phyloP scores from a whole-genome alignment of 495 filamentous ascomycete genomes.

The Chaetomium fimeti region DNA sequence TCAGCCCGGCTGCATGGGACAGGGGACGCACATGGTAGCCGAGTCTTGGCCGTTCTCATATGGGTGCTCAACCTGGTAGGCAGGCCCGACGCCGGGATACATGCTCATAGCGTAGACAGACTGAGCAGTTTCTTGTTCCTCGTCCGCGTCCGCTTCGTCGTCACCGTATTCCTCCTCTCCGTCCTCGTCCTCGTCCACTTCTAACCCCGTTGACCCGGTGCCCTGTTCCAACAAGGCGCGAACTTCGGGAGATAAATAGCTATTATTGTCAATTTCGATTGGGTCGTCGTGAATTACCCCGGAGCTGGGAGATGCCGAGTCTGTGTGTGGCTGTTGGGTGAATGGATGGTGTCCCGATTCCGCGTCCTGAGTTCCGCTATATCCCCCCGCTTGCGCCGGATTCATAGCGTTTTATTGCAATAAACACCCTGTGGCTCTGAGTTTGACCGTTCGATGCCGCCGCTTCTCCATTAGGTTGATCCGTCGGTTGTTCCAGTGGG shows the following conservation, averaged over 20 bases:
- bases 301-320: background rate
- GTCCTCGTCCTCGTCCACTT: constrained; percentile 16
- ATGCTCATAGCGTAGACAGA: constrained; percentile 36
- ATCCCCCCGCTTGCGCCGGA: constrained; percentile 3
- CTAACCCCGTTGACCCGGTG: background rate
- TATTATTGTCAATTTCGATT: background rate
- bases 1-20: background rate
- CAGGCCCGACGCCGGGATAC: constrained; percentile 35
- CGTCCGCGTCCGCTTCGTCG: constrained; percentile 16
- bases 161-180: constrained; percentile 19
- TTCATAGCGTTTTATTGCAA: constrained; percentile 19
- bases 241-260: background rate
- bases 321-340: background rate
- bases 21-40: constrained; percentile 45
- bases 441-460: constrained; percentile 15
- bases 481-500: background rate
- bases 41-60: constrained; percentile 34
- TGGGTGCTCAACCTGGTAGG: constrained; percentile 34
- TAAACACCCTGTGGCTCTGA: constrained; percentile 19
- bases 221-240: constrained; percentile 5
- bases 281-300: background rate
- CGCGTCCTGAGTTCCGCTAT: background rate
- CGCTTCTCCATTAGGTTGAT: constrained; percentile 29
- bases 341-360: background rate
- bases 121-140: constrained; percentile 13